Percentiles rank a stretch among this genome's conserved stretches.
These are phyloP conservation scores for Candida mesenterica DNA, from an alignment of 1,139 yeast genomes.

Conservation along the genomic window DNA sequence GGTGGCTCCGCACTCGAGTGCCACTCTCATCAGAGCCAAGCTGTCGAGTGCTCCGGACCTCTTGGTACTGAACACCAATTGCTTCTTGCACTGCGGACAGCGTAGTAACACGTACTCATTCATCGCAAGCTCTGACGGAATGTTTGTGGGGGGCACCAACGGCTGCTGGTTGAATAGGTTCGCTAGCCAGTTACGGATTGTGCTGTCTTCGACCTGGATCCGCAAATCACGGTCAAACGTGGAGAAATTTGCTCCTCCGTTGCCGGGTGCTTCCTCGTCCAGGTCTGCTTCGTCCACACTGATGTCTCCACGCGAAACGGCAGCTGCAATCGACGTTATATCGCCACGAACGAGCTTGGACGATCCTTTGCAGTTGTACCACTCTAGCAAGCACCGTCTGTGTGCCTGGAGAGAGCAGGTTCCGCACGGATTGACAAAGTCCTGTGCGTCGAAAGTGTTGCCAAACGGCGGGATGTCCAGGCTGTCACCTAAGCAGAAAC, in stretches of 20 bases:
- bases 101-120: conserved; percentile 21
- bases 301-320: conserved; percentile 1
- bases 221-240: conserved; percentile 1
- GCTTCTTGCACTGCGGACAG: conserved; percentile 47
- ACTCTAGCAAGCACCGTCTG: conserved; percentile 42
- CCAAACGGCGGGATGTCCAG: conserved; percentile 47
- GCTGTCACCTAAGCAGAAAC: conserved; percentile 42
- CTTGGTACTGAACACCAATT: conserved; percentile 35
- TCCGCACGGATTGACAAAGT: conserved; percentile 40
- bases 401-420: conserved; percentile 41
- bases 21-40: conserved; percentile 19
- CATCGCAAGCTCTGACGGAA: conserved; percentile 3
- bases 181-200: conserved; percentile 1
- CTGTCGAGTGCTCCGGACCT: conserved; percentile 28
- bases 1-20: conserved; percentile 33
- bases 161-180: conserved; percentile 1
- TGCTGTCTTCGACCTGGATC: background rate
- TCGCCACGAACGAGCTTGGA: conserved; percentile 18
- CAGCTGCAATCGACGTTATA: conserved; percentile 1
- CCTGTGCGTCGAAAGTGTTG: conserved; percentile 34
- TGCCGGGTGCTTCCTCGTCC: no score
- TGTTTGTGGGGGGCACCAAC: background rate
- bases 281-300: conserved; percentile 1
- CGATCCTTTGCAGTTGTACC: conserved; percentile 41
- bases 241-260: background rate